Evolutionary conservation across 1,284 basidiomycete species (phyloP).

Genomic region (Cutaneotrichosporon cavernicola): DNA sequence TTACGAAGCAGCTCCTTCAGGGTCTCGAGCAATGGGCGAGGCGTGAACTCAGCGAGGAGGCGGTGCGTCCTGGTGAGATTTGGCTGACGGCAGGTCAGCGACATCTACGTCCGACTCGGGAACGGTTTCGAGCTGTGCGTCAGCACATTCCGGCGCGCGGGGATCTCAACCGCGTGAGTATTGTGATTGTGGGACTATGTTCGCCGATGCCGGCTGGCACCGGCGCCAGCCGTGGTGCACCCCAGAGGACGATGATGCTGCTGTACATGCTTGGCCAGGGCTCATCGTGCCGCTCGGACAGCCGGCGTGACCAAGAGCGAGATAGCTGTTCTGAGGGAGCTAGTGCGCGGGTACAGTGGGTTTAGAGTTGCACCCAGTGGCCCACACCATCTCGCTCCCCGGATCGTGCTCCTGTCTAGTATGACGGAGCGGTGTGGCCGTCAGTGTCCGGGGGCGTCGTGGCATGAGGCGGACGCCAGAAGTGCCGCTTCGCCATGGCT

Average conservation of each 20-base stretch:
- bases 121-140: conserved; percentile 97
- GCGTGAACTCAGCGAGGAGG: conserved; percentile 68
- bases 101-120: conserved; percentile 92
- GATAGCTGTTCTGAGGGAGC: not conserved
- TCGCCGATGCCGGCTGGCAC: not conserved
- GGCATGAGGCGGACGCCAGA: too few species aligned
- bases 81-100: conserved; percentile 68
- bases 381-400: too few species aligned
- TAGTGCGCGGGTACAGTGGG: not conserved
- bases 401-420: too few species aligned
- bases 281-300: not conserved
- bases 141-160: conserved; percentile 77
- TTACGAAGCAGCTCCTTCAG: conserved; percentile 92
- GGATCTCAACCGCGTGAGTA: conserved; percentile 85
- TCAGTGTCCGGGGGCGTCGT: too few species aligned
- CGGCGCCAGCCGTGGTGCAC: not conserved
- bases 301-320: not conserved
- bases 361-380: too few species aligned
- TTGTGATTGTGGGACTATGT: not conserved
- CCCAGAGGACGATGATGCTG: not conserved
- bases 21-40: conserved; percentile 85
- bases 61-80: conserved; percentile 33
- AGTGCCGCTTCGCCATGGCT: not conserved
- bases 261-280: not conserved
- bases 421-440: too few species aligned